Evolutionary conservation across 116 monocot species (phyloP), one percentile per base, ranked within the genome.

Genomic region (Iris pallida): DNA sequence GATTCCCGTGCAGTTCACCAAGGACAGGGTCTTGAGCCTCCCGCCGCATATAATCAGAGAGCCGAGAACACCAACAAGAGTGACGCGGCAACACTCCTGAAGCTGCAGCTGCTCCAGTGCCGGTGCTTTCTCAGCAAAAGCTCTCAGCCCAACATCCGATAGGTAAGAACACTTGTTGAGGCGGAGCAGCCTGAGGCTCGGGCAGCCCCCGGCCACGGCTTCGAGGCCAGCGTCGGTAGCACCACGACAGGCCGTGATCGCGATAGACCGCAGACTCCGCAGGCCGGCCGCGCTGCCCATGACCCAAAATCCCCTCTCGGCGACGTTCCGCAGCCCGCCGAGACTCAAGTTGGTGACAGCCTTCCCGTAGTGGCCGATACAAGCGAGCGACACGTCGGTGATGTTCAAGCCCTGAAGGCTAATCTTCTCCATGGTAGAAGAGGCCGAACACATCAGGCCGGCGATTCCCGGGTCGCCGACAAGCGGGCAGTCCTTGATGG

Each of bases 1-100:
- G 45, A 95, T 72, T 12, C 91, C 95, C 73, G 79, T 64, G 72
- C 95, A 95, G 59, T 80, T 88, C 40, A 78, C 64, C 78, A 95
- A 65, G 5, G 76, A 16, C 0, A 95, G 71, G 1, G 71, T 20
- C 71, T 63, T 86, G 5, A 95, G 69, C 48, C 76, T 84, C 0
- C 53, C 8, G 10, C 63, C 73, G 72, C 73, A 75, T 40, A 61
- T 77, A 42, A 75, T 16, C n/a, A 95, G 77, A 40, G 47, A 43
- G 47, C 54, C 74, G 44, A 88, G 64, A 56, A 95, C 42, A 18
- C 95, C 88, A 55, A 45, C 45, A 55, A 91, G 78, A 52, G 77
- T 78, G 59, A 91, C 69, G 58, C 79, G 45, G 59, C 84, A 73
- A 56, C 95, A 95, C 48, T 90, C 88, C 62, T 95, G 86, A 5